Percentiles rank a stretch among this genome's conserved stretches.
Evolutionary conservation across 306 rosid species (phyloP).

Genomic region (Cicer pinnatifidum): DNA sequence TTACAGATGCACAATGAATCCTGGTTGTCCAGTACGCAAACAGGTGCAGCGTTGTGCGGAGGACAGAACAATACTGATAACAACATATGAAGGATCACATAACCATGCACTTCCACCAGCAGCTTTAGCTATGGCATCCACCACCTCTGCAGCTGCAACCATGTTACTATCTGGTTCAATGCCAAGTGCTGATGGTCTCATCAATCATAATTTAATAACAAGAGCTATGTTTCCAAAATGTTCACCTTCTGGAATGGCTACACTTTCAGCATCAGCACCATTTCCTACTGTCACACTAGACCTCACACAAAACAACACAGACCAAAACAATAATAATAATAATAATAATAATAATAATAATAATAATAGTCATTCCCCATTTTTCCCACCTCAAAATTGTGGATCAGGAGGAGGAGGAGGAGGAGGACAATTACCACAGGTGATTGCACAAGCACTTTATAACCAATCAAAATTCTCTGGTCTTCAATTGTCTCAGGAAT

Average conservation of each 20-base stretch:
- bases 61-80: constrained; percentile 74
- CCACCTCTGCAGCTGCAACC: constrained; percentile 83
- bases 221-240: constrained; percentile 80
- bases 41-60: constrained; percentile 99
- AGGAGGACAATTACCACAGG: constrained; percentile 13
- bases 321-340: neutral
- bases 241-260: constrained; percentile 61
- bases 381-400: constrained; percentile 53
- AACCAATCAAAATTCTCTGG: constrained; percentile 90
- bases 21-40: constrained; percentile 96
- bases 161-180: constrained; percentile 86
- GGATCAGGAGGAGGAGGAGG: constrained; percentile 40
- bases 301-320: constrained; percentile 66
- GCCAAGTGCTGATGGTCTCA: constrained; percentile 81
- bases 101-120: constrained; percentile 95
- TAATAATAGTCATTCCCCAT: constrained; percentile 35
- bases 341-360: neutral
- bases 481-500: constrained; percentile 77
- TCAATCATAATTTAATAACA: constrained; percentile 79
- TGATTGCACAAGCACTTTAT: constrained; percentile 66
- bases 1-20: constrained; percentile 91
- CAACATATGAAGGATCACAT: constrained; percentile 90
- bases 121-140: constrained; percentile 93
- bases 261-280: constrained; percentile 92
- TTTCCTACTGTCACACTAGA: constrained; percentile 86